Evolutionary conservation across 1,139 yeast species (phyloP), one percentile per base, ranked within the genome.

Genomic region (Casaregolazyma lundiana): DNA sequence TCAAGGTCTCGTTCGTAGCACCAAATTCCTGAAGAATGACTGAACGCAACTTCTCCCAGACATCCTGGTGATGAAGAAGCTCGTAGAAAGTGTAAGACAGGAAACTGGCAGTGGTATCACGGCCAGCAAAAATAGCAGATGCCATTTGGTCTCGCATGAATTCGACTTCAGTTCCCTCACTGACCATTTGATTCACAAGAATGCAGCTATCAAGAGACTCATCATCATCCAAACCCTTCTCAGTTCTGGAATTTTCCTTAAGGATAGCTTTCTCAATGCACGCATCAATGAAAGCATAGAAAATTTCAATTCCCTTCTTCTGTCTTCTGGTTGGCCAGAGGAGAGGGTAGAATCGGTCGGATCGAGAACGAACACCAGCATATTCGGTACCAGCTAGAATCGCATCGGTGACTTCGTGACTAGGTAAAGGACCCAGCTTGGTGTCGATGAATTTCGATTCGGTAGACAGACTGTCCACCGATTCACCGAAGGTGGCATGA

Each of bases 401-500:
- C 7, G 45, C 39, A 18, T 35, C 22, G 4, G 40, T 34, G 29
- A 42, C 21, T 7, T 42, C 41, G 6, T 35, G 13, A 29, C 36
- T 26, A n/a, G 19, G 36, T 16, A 35, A 6, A 1, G 53, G 51
- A 13, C 61, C 65, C 19, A 43, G 48, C 41, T 64, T 56, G 13
- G 45, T 42, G 17, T 42, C 40, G 20, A 42, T 16, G 21, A 35
- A 42, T 13, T 35, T 35, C 1, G 55, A 48, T 8, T 61, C 65
- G 47, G 66, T 68, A 41, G 62, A 58, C 47, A 76, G 68, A 16
- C 72, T 64, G 45, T 69, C 68, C 9, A 73, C 76, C 8, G 78
- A 70, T 56, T 73, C 77, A 9, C 84, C 84, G 63, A 78, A 78
- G 54, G 78, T 66, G 56, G 77, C 77, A 60, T 78, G 81, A n/a